Evolutionary conservation across 2,329 filamentous ascomycete genomes (phyloP).

Genomic region (Hymenoscyphus scutula): DNA sequence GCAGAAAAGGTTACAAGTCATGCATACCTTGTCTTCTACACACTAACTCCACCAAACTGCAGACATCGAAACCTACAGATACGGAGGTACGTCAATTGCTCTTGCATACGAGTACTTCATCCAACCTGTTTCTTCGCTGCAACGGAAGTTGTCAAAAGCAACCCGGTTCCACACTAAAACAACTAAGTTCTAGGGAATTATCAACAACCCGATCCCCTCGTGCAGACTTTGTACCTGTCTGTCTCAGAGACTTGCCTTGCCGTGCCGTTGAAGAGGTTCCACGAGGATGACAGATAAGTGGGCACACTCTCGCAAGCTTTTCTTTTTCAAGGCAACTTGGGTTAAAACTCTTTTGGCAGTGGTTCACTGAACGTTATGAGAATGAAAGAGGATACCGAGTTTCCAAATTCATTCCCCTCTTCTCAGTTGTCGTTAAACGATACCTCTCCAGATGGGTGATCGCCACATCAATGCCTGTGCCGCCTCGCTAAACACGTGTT

Average conservation of each 20-base stretch:
- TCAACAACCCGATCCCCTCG: background rate
- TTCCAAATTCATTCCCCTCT: background rate
- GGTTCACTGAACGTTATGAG: background rate
- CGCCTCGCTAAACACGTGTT: background rate
- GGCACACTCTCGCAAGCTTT: background rate
- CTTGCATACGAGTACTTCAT: too few species aligned
- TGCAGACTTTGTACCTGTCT: background rate
- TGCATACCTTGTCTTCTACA: background rate
- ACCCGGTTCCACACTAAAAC: background rate
- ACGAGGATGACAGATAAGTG: background rate
- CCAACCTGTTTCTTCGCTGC: background rate
- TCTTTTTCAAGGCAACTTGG: background rate
- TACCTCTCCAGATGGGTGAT: background rate
- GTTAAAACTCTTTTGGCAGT: background rate
- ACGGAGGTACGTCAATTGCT: background rate
- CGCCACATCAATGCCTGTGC: background rate
- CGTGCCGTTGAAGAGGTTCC: background rate
- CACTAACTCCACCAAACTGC: background rate
- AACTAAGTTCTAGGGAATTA: background rate
- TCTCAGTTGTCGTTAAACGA: background rate
- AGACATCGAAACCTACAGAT: background rate
- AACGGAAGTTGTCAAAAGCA: background rate
- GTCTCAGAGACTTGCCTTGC: background rate
- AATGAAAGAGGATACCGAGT: too few species aligned
- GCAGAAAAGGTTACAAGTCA: background rate